Evolutionary conservation across 2,329 filamentous ascomycete genomes (phyloP).

Genomic region (Lachnellula subtilissima): DNA sequence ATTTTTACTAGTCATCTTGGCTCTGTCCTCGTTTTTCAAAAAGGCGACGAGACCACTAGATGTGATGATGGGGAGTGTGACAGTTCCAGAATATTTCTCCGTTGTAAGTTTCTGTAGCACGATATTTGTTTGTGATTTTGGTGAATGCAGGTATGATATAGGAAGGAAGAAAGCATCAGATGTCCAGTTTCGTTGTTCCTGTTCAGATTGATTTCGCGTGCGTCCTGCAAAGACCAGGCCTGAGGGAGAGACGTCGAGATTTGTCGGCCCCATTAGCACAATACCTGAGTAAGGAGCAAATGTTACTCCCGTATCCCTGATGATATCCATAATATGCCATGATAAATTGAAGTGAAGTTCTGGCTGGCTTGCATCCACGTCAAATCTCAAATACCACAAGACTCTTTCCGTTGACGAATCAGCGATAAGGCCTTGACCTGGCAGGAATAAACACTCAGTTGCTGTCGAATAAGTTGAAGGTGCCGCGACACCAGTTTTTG

Average conservation of each 20-base stretch:
- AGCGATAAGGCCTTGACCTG: neutral
- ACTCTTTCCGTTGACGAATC: neutral
- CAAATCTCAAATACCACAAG: neutral
- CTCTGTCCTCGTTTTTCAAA: neutral
- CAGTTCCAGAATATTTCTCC: neutral
- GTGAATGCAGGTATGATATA: neutral
- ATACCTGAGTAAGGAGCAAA: neutral
- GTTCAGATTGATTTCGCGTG: neutral
- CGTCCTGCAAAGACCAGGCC: neutral
- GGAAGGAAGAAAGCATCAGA: neutral
- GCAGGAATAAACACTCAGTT: neutral
- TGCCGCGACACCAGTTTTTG: neutral
- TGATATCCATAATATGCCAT: neutral
- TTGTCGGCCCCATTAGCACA: neutral
- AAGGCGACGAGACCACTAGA: neutral
- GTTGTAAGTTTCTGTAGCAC: neutral
- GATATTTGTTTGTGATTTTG: neutral
- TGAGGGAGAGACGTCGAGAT: neutral
- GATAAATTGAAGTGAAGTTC: neutral
- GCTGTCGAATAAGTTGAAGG: neutral
- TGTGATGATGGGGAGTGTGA: neutral
- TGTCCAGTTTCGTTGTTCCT: neutral
- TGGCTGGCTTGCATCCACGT: neutral
- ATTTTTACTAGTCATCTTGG: constrained; percentile 15
- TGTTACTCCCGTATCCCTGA: neutral